Base-by-base conservation (phyloP, 768 basidiomycete species). In the Suillus variegatus region DNA sequence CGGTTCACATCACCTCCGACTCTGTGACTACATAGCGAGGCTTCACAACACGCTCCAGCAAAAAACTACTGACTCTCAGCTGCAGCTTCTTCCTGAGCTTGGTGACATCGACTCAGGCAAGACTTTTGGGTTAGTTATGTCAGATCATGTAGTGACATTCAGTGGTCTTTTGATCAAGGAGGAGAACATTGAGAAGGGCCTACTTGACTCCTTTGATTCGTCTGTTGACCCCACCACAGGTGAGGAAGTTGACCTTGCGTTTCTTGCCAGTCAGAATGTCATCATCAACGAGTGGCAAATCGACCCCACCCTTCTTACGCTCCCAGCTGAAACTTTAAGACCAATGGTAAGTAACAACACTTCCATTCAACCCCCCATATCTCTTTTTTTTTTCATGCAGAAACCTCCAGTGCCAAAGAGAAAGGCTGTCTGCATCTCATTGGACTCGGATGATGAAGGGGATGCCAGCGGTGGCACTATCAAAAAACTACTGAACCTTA, bases 1-100 rank as follows among this genome's bases (percentile, higher is more conserved):
- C 3, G 74, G 76, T 7, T 75, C 69, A 1, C 75, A 77, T 58
- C 74, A 75, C 52, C 43, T 74, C 35, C 14, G 46, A 7, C 70
- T 75, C 8, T 67, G 68, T 54, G 62, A 70, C 60, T 47, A 64
- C 43, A 65, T 69, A 41, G 70, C 67, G 1, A 55, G 55, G 56
- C 44, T 67, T 4, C 70, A 68, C 66, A 73, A 73, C 40, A n/a
- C 6, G 1, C 62, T 63, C 36, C 22, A 41, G 32, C 13, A 6
- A 16, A 6, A 22, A 6, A 14, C 18, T 6, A 40, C 51, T 1
- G n/a, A n/a, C 12, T 44, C 22, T 22, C 38, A 32, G 16, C 44
- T 69, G 16, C 4, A 16, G 20, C 25, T n/a, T 4, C 64, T 64
- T 1, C 64, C 64, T 4, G 22, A 47, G 20, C 43, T 70, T 3